phyloP scores from a whole-genome alignment of 2,329 filamentous ascomycete species.

The Ascochyta koolunga region DNA sequence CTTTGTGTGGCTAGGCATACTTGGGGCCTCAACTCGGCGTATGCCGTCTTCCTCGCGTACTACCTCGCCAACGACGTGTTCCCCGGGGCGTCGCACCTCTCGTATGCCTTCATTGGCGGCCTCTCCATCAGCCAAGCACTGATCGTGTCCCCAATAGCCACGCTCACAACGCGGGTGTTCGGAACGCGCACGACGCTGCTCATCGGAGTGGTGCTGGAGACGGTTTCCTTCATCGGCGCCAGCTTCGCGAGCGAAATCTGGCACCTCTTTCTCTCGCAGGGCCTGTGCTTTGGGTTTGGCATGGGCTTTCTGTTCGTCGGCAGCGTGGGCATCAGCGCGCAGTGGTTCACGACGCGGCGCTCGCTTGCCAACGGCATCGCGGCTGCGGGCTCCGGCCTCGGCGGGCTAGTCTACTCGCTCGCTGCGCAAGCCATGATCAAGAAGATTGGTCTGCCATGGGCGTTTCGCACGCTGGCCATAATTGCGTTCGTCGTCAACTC shows the following conservation, averaged over 20 bases:
- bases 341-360: constrained; percentile 74
- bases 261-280: constrained; percentile 78
- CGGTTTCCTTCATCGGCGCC: constrained; percentile 69
- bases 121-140: constrained; percentile 71
- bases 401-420: constrained; percentile 73
- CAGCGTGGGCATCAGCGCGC: constrained; percentile 69
- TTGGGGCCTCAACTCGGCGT: constrained; percentile 75
- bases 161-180: constrained; percentile 63
- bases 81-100: constrained; percentile 66
- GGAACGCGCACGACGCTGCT: constrained; percentile 70
- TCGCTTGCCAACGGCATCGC: constrained; percentile 73
- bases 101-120: constrained; percentile 80
- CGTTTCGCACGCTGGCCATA: constrained; percentile 69
- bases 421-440: constrained; percentile 72
- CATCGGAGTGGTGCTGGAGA: constrained; percentile 68
- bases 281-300: constrained; percentile 76
- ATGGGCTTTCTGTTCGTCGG: constrained; percentile 79
- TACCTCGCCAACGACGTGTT: constrained; percentile 72
- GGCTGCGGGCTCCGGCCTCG: constrained; percentile 73
- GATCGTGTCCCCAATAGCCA: constrained; percentile 71
- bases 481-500: constrained; percentile 69
- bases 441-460: constrained; percentile 68
- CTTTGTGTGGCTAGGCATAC: constrained; percentile 64
- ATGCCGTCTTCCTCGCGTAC: constrained; percentile 73
- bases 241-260: constrained; percentile 72